Conservation (phyloP, 176 grass and related monocot genomes). For the Rhynchospora breviuscula region DNA sequence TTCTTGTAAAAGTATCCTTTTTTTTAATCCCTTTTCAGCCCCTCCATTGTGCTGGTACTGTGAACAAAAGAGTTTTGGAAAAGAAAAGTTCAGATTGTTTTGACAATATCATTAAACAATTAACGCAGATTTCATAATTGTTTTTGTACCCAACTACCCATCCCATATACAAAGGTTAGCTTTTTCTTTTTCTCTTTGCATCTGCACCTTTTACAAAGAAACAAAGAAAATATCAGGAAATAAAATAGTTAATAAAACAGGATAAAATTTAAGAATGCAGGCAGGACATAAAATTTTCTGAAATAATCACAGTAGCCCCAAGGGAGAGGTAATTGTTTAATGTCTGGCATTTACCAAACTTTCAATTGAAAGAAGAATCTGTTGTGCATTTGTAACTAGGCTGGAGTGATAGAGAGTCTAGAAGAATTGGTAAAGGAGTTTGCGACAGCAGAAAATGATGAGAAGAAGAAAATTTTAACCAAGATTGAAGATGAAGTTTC, state of each 20-base stretch:
- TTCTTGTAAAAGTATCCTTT: neutral
- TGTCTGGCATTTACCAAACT: neutral
- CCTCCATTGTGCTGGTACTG: neutral
- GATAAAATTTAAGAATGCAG: too few relatives aligned
- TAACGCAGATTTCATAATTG: too few relatives aligned
- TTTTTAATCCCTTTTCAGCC: neutral
- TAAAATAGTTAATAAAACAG: too few relatives aligned
- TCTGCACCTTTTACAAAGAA: too few relatives aligned
- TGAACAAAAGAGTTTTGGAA: neutral
- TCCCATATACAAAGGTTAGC: conserved; percentile 62
- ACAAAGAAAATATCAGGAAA: too few relatives aligned
- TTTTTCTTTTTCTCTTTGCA: neutral
- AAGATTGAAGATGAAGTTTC: conserved; percentile 78
- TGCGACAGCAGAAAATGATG: conserved; percentile 37
- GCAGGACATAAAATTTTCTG: too few relatives aligned
- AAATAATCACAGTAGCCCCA: too few relatives aligned
- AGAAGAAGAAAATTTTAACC: conserved; percentile 49
- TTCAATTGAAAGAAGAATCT: neutral
- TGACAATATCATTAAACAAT: too few relatives aligned
- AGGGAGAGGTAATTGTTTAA: neutral
- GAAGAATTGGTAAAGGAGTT: conserved; percentile 79
- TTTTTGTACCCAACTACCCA: neutral
- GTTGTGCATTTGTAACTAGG: conserved; percentile 41
- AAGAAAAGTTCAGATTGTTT: too few relatives aligned
- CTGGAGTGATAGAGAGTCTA: conserved; percentile 58